Base-by-base conservation (phyloP, 805 yeast species). In the Yarrowia sp. region DNA sequence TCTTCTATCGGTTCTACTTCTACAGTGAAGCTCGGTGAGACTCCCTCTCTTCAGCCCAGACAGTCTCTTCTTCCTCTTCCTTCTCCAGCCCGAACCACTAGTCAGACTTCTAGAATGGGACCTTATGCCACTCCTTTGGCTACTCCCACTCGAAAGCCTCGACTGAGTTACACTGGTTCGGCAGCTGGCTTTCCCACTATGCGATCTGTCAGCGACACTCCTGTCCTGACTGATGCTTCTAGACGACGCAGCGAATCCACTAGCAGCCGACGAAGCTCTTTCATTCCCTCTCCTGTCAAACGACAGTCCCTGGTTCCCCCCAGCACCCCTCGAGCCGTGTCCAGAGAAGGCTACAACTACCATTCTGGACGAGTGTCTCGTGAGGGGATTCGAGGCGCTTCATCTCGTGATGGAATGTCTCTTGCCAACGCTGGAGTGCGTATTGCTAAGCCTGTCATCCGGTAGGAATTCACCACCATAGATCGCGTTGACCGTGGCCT, bases 401-500 rank as follows among this genome's bases (percentile, higher is more conserved):
- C 61, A 8, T 55, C 61, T 7, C 47, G 61, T 4, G 61, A 55
- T 28, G 61, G 61, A 4, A 55, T 55, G 61, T 55, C 61, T 7
- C 47, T 55, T 9, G 61, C 61, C 36, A 55, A 55, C 38, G 61
- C 61, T 1, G 61, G 61, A 4, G 61, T 55, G 45, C 61, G 61
- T 8, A 28, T 55, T 8, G 61, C 11, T 28, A 55, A 55, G 15
- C 61, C 61, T 7, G 42, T 55, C 13, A 17, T 35, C 36, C 61
- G 61, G 47, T 55, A 41, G 58, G 58, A 51, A 51, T 51, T 51
- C 58, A 36, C 58, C 36, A 51, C 58, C 58, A 51, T 51, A 51
- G 58, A 51, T 51, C 58, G 58, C 58, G 58, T 51, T 51, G 58
- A 36, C 43, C 58, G 58, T 51, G 58, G 58, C 31, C 31, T 51